These are phyloP conservation scores for Paramecium caudatum DNA, from an alignment of 73 alveolate genomes.

Conservation along the genomic window DNA sequence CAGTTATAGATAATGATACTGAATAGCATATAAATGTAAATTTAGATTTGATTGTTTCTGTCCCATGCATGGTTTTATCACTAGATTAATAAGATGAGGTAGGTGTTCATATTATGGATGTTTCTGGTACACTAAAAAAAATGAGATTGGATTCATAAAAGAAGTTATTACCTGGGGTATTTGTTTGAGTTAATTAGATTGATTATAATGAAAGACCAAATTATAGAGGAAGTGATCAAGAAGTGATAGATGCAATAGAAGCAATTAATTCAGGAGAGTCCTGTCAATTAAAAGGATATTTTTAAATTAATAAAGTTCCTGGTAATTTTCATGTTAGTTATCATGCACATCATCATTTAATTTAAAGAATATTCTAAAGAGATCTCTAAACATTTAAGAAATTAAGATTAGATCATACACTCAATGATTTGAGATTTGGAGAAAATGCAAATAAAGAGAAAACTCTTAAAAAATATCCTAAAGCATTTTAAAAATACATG, in stretches of 20 bases:
- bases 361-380: slow-evolving; percentile 19
- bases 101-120: slow-evolving; percentile 60
- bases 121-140: slow-evolving; percentile 39
- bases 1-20: slow-evolving; percentile 61
- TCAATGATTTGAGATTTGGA: slow-evolving; percentile 65
- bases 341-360: slow-evolving; percentile 66
- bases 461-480: slow-evolving; percentile 4
- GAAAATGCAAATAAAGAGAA: neutral
- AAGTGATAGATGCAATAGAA: slow-evolving; percentile 57
- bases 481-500: neutral
- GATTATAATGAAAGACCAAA: slow-evolving; percentile 25
- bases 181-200: slow-evolving; percentile 5
- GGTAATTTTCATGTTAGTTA: slow-evolving; percentile 76
- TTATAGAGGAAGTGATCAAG: slow-evolving; percentile 67
- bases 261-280: slow-evolving; percentile 67
- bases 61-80: slow-evolving; percentile 28
- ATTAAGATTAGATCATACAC: slow-evolving; percentile 62
- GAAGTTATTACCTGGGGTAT: neutral
- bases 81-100: slow-evolving; percentile 66
- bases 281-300: slow-evolving; percentile 58
- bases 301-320: slow-evolving; percentile 71
- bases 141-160: slow-evolving; percentile 16
- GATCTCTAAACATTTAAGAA: slow-evolving; percentile 32
- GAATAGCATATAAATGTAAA: slow-evolving; percentile 28
- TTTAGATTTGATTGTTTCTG: slow-evolving; percentile 20